A percentile compares a stretch with the other conserved stretches of the same genome.
Conservation (phyloP, 2,329 filamentous ascomycete genomes). For the Nannizziopsis barbatae region DNA sequence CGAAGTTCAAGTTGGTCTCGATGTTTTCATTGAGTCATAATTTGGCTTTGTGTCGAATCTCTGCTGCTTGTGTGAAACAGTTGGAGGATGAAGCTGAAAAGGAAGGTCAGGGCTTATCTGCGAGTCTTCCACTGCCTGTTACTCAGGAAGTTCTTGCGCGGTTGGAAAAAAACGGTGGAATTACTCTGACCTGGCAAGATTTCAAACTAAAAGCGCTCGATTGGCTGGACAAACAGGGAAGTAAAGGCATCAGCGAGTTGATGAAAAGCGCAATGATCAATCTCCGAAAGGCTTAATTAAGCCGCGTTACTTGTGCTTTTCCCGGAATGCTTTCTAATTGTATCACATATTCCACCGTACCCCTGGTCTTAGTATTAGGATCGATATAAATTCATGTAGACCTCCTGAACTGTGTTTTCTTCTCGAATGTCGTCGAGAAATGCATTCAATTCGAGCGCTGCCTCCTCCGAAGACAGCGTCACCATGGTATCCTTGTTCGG, state of each 20-base stretch:
- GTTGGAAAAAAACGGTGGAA: slow-evolving; percentile 55
- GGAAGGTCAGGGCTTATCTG: slow-evolving; percentile 18
- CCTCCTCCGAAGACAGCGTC: slow-evolving; percentile 47
- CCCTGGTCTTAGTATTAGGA: slow-evolving; percentile 5
- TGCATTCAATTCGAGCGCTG: slow-evolving; percentile 46
- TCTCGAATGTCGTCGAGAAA: slow-evolving; percentile 50
- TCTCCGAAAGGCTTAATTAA: slow-evolving; percentile 42
- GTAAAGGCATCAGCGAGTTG: slow-evolving; percentile 56
- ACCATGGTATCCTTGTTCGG: slow-evolving; percentile 70
- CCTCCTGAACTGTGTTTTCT: slow-evolving; percentile 59
- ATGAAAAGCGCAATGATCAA: slow-evolving; percentile 76
- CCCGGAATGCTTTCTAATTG: neutral
- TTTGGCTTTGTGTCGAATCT: slow-evolving; percentile 35
- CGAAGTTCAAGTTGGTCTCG: slow-evolving; percentile 28
- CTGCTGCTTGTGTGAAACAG: slow-evolving; percentile 38
- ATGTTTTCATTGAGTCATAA: slow-evolving; percentile 42
- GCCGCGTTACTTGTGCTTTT: neutral
- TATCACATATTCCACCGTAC: slow-evolving; percentile 7
- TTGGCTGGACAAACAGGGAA: slow-evolving; percentile 53
- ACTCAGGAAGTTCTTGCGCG: slow-evolving; percentile 54
- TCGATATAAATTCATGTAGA: slow-evolving; percentile 58
- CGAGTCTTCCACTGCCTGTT: slow-evolving; percentile 44
- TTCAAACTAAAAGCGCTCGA: slow-evolving; percentile 63
- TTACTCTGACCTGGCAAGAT: slow-evolving; percentile 58
- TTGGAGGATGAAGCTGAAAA: slow-evolving; percentile 37